These are phyloP conservation scores for Mycena polygramma DNA, from an alignment of 768 basidiomycete species.

Conservation along the genomic window DNA sequence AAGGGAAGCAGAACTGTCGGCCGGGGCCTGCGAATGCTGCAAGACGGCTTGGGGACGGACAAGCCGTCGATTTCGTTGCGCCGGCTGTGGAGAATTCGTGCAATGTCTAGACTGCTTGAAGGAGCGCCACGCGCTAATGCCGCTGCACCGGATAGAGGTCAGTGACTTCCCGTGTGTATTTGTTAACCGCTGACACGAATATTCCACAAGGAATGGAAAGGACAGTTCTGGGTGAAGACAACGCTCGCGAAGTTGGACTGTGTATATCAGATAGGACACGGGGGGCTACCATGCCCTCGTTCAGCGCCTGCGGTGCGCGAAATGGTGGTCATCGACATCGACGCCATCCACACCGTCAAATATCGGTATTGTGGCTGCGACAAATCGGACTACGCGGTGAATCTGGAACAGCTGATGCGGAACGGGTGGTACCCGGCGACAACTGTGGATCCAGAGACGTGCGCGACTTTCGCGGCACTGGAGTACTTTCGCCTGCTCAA, in stretches of 20 bases:
- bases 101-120: conserved; percentile 4
- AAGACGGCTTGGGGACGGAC: too few species aligned
- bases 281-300: not conserved
- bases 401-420: conserved; percentile 19
- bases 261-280: conserved; percentile 24
- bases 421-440: conserved; percentile 36
- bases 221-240: not conserved
- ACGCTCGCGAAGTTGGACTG: not conserved
- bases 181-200: too few species aligned
- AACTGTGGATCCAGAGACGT: conserved; percentile 23
- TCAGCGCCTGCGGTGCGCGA: not conserved
- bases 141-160: conserved; percentile 13
- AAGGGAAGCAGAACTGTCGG: conserved; percentile 7
- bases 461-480: conserved; percentile 26
- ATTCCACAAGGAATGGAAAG: too few species aligned
- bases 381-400: not conserved
- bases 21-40: not conserved
- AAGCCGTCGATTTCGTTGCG: conserved; percentile 1
- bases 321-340: conserved; percentile 22
- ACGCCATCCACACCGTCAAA: conserved; percentile 12
- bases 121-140: not conserved
- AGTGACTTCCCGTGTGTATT: not conserved
- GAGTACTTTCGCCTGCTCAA: conserved; percentile 32
- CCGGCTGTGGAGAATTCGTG: not conserved
- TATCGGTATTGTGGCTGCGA: conserved; percentile 22